Conservation (phyloP, 495 filamentous ascomycete species). For the Podospora pseudocomata region DNA sequence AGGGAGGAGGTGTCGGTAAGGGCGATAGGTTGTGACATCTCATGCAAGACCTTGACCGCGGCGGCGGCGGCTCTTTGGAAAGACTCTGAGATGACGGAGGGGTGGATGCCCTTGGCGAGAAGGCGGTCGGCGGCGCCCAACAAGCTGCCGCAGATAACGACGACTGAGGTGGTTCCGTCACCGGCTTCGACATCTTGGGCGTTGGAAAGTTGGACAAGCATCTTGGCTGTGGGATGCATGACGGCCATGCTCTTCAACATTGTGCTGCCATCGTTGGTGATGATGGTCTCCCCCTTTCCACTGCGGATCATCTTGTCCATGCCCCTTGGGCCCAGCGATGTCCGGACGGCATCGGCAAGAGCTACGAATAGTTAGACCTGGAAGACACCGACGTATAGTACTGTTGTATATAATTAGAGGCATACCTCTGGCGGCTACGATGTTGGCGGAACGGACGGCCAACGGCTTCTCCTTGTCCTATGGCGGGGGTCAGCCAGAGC, state of each 20-base stretch:
- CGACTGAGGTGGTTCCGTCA: constrained; percentile 96
- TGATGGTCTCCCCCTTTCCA: constrained; percentile 92
- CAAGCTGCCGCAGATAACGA: constrained; percentile 92
- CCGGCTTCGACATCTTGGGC: constrained; percentile 98
- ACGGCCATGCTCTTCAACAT: constrained; percentile 99
- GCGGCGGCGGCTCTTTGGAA: constrained; percentile 92
- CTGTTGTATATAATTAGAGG: constrained; percentile 16
- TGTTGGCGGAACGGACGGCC: constrained; percentile 89
- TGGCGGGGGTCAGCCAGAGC: constrained; percentile 41
- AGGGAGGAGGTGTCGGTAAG: constrained; percentile 84
- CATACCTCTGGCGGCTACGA: constrained; percentile 91
- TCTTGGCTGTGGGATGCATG: constrained; percentile 96
- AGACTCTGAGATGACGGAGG: constrained; percentile 93
- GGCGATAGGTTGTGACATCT: constrained; percentile 92
- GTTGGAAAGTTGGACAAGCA: constrained; percentile 95
- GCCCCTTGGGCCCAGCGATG: constrained; percentile 54
- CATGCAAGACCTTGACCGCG: constrained; percentile 83
- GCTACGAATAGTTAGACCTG: constrained; percentile 48
- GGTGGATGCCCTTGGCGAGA: constrained; percentile 89
- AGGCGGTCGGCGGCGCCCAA: constrained; percentile 90
- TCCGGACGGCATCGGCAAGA: constrained; percentile 94
- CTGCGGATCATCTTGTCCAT: constrained; percentile 99
- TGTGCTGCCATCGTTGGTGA: constrained; percentile 98
- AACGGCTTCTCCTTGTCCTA: constrained; percentile 98
- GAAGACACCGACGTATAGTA: not conserved